phyloP scores from a whole-genome alignment of 331 rosid genomes.

The Malus hybrid region DNA sequence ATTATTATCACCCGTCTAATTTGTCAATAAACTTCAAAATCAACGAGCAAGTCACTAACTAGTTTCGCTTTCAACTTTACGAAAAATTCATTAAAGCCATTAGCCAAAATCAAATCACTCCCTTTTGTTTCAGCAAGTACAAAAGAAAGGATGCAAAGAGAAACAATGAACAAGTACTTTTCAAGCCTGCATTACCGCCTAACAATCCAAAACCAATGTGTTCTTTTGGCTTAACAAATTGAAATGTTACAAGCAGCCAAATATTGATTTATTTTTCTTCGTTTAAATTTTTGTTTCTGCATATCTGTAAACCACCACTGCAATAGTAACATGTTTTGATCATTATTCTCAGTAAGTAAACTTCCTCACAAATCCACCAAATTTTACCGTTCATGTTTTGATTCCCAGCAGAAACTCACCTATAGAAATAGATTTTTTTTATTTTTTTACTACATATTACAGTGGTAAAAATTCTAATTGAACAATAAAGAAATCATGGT shows the following conservation, averaged over 20 bases:
- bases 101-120: background rate
- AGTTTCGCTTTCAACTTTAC: background rate
- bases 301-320: background rate
- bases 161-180: background rate
- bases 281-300: background rate
- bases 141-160: background rate
- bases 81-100: background rate
- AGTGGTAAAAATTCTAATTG: background rate
- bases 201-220: background rate
- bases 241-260: background rate
- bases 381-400: background rate
- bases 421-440: background rate
- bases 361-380: background rate
- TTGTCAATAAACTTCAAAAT: background rate
- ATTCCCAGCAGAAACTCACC: background rate
- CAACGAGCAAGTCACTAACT: background rate
- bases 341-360: background rate
- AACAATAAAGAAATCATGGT: background rate
- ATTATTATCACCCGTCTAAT: background rate
- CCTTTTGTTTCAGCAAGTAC: background rate
- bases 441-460: background rate
- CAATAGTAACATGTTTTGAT: background rate
- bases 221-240: background rate
- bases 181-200: background rate
- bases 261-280: background rate